A percentile compares a stretch with the other conserved stretches of the same genome.
phyloP scores from a whole-genome alignment of 1,139 yeast species.

The Diutina neorugosa region DNA sequence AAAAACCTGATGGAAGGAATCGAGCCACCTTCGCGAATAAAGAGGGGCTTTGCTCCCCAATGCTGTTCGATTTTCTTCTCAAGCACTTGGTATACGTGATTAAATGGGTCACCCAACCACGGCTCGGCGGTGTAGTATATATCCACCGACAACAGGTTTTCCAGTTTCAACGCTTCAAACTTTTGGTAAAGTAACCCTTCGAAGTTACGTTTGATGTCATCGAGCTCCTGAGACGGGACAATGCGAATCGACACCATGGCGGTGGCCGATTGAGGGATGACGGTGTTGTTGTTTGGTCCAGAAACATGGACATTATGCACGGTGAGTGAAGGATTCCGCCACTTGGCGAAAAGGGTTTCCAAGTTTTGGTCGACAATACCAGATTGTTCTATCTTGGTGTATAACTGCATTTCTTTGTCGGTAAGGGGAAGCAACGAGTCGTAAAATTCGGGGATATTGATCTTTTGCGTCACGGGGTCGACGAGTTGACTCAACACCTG shows the following conservation, averaged over 20 bases:
- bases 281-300: slow-evolving; percentile 84
- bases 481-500: slow-evolving; percentile 56
- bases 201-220: slow-evolving; percentile 40
- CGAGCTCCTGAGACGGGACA: slow-evolving; percentile 78
- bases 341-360: slow-evolving; percentile 59
- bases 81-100: slow-evolving; percentile 57
- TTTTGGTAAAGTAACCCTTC: slow-evolving; percentile 29
- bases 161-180: slow-evolving; percentile 39
- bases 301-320: slow-evolving; percentile 79
- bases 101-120: slow-evolving; percentile 84
- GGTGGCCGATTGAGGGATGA: slow-evolving; percentile 71
- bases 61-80: slow-evolving; percentile 44
- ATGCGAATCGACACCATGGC: slow-evolving; percentile 74
- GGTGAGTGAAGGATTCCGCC: slow-evolving; percentile 88
- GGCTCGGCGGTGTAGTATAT: slow-evolving; percentile 86
- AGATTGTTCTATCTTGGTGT: slow-evolving; percentile 45
- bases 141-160: slow-evolving; percentile 46
- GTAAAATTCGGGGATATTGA: slow-evolving; percentile 60
- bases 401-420: slow-evolving; percentile 43
- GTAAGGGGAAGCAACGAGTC: slow-evolving; percentile 48
- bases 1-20: slow-evolving; percentile 82
- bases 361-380: slow-evolving; percentile 21
- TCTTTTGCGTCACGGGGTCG: slow-evolving; percentile 39
- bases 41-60: slow-evolving; percentile 65
- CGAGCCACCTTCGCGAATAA: slow-evolving; percentile 92